Evolutionary conservation across 345 rosid species (phyloP), one percentile per base, ranked within the genome.

Genomic region (Camelina sativa): DNA sequence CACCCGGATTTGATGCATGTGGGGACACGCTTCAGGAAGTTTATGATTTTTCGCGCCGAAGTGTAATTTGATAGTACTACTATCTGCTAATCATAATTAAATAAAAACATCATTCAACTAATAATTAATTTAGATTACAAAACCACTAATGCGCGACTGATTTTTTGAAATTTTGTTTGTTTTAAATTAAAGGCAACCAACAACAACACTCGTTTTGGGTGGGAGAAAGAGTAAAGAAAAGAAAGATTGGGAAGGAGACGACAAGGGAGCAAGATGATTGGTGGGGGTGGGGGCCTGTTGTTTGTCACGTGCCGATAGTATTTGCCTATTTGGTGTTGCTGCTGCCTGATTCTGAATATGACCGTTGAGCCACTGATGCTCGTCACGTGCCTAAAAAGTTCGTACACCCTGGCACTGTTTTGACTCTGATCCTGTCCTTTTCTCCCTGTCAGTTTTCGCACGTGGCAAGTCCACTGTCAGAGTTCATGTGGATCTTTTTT

Each of bases 311-410:
- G 81, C 30, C 25, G 8, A 43, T 43, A 66, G 52, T 71, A 34
- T 7, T 28, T 28, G 30, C 30, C 30, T 28, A 28, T 28, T 34
- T 34, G 37, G 37, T 34, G 37, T 64, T 9, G 61, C 61, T 59
- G 57, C 12, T 38, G 41, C 2, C 65, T 58, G 56, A 48, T 40
- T 25, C 57, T 58, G 77, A 77, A 72, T 71, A 65, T 51, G 77
- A 71, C 81, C 81, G 81, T 78, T 72, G 73, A 78, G 68, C 69
- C 62, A 65, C 64, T 78, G 71, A 43, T 66, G 73, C 69, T 35
- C 35, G 35, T 72, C 76, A 72, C 77, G 81, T 72, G 73, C 58
- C 67, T 58, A 17, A 34, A 34, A 34, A 25, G 67, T 62, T 48
- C 11, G 48, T 57, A 76, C 76, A 76, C 44, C 59, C 71, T 70